Conservation (phyloP, 768 basidiomycete genomes). For the Psilocybe subaeruginosa region DNA sequence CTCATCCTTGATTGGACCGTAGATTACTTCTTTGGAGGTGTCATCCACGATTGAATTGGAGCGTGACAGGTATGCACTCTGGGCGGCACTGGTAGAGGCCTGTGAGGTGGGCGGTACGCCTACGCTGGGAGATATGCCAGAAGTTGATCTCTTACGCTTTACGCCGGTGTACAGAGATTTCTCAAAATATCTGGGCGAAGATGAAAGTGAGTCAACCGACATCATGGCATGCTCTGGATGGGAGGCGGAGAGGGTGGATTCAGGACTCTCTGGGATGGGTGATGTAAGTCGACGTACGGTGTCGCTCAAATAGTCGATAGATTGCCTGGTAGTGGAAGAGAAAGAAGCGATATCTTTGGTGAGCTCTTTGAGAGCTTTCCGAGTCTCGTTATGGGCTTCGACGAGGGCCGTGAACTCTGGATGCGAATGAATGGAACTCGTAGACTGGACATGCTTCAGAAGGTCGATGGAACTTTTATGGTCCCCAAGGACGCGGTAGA, state of each 20-base stretch:
- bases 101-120: not conserved
- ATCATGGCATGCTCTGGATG: not conserved
- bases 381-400: constrained; percentile 8
- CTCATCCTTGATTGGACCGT: constrained; percentile 1
- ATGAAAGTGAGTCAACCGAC: not conserved
- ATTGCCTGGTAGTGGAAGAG: not conserved
- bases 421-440: not conserved
- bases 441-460: not conserved
- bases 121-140: not conserved
- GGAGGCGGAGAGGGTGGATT: not conserved
- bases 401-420: constrained; percentile 4
- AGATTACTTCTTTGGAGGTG: not conserved
- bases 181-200: not conserved
- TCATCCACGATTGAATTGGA: not conserved
- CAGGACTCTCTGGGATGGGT: not conserved
- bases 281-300: not conserved
- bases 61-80: not conserved
- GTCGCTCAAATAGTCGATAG: not conserved
- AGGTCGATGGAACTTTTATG: constrained; percentile 4
- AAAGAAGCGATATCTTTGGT: not conserved
- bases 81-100: too few species aligned
- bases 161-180: not conserved
- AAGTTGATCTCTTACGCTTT: not conserved
- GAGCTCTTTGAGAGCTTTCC: constrained; percentile 3
- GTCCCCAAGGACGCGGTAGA: constrained; percentile 9